Evolutionary conservation across 2,329 filamentous ascomycete genomes (phyloP).

Genomic region (Chaetomium olivaceum): DNA sequence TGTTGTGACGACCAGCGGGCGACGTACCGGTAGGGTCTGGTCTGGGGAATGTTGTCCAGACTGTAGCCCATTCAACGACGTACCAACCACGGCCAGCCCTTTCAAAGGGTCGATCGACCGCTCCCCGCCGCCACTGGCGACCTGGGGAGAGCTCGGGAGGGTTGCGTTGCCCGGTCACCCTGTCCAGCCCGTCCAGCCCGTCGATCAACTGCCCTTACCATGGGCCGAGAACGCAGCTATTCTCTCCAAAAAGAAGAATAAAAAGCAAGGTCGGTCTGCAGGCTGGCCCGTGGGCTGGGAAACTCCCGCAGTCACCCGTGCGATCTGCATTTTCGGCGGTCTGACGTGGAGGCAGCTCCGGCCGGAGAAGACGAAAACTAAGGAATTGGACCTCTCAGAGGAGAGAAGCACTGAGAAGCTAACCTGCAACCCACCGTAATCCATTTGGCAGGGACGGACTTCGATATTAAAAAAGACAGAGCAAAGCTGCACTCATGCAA

Average conservation of each 20-base stretch:
- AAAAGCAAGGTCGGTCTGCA: conserved; percentile 16
- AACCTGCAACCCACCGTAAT: conserved; percentile 9
- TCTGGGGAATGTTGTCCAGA: neutral
- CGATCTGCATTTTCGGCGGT: conserved; percentile 26
- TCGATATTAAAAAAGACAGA: conserved; percentile 11
- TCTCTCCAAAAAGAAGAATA: conserved; percentile 11
- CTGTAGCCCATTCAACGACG: neutral
- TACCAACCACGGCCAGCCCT: neutral
- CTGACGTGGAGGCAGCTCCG: conserved; percentile 24
- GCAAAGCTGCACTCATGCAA: neutral
- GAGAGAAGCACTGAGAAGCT: neutral
- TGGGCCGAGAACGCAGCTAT: conserved; percentile 16
- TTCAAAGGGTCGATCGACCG: neutral
- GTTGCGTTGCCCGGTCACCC: conserved; percentile 15
- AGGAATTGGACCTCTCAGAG: neutral
- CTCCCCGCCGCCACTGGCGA: neutral
- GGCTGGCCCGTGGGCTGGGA: conserved; percentile 21
- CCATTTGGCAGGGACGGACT: neutral
- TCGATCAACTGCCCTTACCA: conserved; percentile 14
- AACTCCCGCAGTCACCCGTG: conserved; percentile 19
- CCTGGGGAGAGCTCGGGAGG: neutral
- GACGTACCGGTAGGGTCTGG: neutral
- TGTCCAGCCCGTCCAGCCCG: too few relatives aligned
- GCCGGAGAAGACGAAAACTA: neutral
- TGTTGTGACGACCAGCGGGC: conserved; percentile 1